Evolutionary conservation across 345 rosid species (phyloP).

Genomic region (Rhodamnia argentea): DNA sequence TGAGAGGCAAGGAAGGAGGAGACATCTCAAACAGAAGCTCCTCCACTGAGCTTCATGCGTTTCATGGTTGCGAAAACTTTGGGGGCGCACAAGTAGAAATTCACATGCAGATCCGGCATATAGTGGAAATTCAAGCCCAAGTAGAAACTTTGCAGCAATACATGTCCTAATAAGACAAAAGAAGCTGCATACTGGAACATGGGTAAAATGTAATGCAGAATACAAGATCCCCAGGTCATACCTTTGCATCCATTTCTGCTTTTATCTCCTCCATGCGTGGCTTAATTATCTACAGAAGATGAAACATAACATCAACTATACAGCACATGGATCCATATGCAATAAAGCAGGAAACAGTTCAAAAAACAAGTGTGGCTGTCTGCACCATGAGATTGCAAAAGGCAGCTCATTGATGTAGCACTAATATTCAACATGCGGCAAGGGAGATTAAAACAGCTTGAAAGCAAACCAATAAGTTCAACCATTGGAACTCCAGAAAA

Average conservation of each 20-base stretch:
- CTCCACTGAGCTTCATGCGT: background rate
- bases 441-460: background rate
- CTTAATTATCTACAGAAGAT: slow-evolving; percentile 50
- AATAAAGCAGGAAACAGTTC: background rate
- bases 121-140: background rate
- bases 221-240: slow-evolving; percentile 1
- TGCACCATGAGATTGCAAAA: background rate
- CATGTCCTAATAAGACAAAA: background rate
- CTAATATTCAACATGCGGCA: background rate
- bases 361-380: background rate
- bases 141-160: background rate
- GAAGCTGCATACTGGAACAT: background rate
- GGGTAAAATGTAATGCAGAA: background rate
- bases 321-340: background rate
- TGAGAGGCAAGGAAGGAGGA: background rate
- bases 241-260: slow-evolving; percentile 45
- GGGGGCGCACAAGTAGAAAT: background rate
- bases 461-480: background rate
- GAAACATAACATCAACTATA: background rate
- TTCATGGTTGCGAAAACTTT: background rate
- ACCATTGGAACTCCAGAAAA: background rate
- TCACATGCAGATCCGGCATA: background rate
- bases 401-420: background rate
- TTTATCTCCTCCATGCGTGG: slow-evolving; percentile 60
- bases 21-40: background rate